phyloP scores from a whole-genome alignment of 2,329 filamentous ascomycete genomes.

The Alternaria sp. region DNA sequence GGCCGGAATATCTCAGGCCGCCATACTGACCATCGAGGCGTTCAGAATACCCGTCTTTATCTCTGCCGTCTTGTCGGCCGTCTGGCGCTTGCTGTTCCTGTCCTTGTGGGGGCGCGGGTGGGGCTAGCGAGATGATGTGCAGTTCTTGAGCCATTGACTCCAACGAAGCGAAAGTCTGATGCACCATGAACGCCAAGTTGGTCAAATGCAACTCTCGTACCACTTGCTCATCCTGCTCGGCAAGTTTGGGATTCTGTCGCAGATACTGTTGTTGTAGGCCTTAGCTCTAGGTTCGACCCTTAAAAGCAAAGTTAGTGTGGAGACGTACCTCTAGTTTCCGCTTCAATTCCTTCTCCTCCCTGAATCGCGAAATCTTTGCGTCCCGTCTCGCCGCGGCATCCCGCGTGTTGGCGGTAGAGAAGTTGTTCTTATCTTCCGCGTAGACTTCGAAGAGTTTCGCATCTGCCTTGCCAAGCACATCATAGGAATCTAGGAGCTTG shows the following conservation, averaged over 20 bases:
- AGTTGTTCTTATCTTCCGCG: conserved; percentile 72
- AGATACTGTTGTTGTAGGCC: conserved; percentile 58
- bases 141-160: conserved; percentile 86
- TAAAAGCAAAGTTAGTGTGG: conserved; percentile 10
- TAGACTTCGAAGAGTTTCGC: conserved; percentile 75
- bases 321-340: conserved; percentile 73
- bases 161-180: conserved; percentile 84
- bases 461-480: conserved; percentile 70
- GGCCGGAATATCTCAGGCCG: conserved; percentile 62
- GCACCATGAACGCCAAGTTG: conserved; percentile 73
- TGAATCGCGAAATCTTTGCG: conserved; percentile 84
- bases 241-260: conserved; percentile 63
- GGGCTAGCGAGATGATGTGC: conserved; percentile 79
- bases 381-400: conserved; percentile 75
- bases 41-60: conserved; percentile 68
- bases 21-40: conserved; percentile 68
- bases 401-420: conserved; percentile 71
- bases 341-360: conserved; percentile 84
- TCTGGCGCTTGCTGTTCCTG: conserved; percentile 50
- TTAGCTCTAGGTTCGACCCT: conserved; percentile 18
- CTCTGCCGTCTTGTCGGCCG: conserved; percentile 55
- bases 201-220: conserved; percentile 80
- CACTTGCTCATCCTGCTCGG: conserved; percentile 82
- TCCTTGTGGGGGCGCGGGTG: conserved; percentile 57
- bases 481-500: conserved; percentile 77